Percentiles rank a stretch among this genome's conserved stretches.
These are phyloP conservation scores for Colletotrichum salicis DNA, from an alignment of 2,329 filamentous ascomycete genomes.

Conservation along the genomic window DNA sequence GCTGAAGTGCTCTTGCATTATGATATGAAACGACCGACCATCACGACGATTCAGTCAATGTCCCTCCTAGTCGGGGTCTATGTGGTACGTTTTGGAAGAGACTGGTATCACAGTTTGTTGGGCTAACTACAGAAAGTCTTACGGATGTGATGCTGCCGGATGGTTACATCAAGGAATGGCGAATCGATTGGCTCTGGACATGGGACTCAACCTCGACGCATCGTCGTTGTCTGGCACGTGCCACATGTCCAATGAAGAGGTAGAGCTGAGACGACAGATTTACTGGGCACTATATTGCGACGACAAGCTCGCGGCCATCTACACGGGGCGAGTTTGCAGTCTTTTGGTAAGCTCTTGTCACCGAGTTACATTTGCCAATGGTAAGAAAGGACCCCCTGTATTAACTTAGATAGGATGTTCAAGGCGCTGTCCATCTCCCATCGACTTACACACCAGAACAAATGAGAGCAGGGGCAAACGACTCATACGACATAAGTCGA, in stretches of 20 bases:
- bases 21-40: conserved; percentile 43
- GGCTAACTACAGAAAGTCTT: conserved; percentile 39
- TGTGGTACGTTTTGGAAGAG: conserved; percentile 32
- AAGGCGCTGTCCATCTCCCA: conserved; percentile 45
- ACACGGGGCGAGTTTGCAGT: conserved; percentile 49
- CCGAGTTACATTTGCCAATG: not conserved
- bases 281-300: conserved; percentile 50
- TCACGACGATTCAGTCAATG: conserved; percentile 50
- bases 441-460: conserved; percentile 13
- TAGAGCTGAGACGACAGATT: conserved; percentile 46
- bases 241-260: conserved; percentile 41
- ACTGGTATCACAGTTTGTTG: rapidly evolving
- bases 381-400: not conserved
- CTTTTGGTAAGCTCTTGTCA: conserved; percentile 43
- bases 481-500: conserved; percentile 1
- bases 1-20: conserved; percentile 39
- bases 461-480: not conserved
- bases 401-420: conserved; percentile 40
- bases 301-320: conserved; percentile 48
- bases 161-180: conserved; percentile 53
- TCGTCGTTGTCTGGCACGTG: conserved; percentile 40
- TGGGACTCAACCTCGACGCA: conserved; percentile 50
- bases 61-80: conserved; percentile 45
- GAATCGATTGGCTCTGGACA: conserved; percentile 47
- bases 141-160: conserved; percentile 47